Evolutionary conservation across 75 land plant genomes (phyloP), one percentile per base, ranked within the genome.

Genomic region (Selaginella moellendorffii): DNA sequence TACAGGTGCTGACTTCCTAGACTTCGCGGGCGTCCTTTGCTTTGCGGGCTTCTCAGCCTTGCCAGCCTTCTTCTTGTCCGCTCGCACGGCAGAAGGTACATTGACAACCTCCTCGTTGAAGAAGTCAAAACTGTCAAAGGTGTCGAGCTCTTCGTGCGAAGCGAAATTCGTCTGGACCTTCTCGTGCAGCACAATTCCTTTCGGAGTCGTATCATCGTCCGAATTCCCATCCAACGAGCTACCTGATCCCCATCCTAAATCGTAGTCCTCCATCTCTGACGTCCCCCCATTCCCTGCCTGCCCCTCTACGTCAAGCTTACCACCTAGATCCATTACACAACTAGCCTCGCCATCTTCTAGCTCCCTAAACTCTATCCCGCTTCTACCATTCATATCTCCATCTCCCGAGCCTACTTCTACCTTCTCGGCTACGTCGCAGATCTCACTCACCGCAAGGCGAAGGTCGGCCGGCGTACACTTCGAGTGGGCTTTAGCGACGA

Each of bases 391-490:
- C 14, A 36, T 36, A 5, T 5, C 14, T 14, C 14, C 46, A 14
- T 36, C n/a, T n/a, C n/a, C n/a, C n/a, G n/a, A n/a, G n/a, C n/a
- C 14, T 14, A 36, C 10, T 14, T 14, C 46, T 36, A 36, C 46
- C 46, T 36, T 36, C 5, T 36, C 14, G 14, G 46, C 46, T 14
- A 36, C 46, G 46, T 36, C 46, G 46, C 46, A 5, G 46, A 5
- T 36, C 14, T 5, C 5, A 36, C 73, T 73, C 63, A 95, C 85
- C 42, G 99, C 99, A 24, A 62, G 66, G 22, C 78, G 68, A 68
- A 83, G 85, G 51, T 69, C 72, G 12, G 63, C 28, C 42, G 76
- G 69, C 18, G 76, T 67, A 52, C 69, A 64, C 65, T 84, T 95
- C 31, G 79, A 82, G 63, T 77, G 80, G 54, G 78, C 65, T 25